Percentiles rank a stretch among this genome's conserved stretches.
Evolutionary conservation across 2,329 filamentous ascomycete genomes (phyloP).

Genomic region (Hypoxylon sp.): DNA sequence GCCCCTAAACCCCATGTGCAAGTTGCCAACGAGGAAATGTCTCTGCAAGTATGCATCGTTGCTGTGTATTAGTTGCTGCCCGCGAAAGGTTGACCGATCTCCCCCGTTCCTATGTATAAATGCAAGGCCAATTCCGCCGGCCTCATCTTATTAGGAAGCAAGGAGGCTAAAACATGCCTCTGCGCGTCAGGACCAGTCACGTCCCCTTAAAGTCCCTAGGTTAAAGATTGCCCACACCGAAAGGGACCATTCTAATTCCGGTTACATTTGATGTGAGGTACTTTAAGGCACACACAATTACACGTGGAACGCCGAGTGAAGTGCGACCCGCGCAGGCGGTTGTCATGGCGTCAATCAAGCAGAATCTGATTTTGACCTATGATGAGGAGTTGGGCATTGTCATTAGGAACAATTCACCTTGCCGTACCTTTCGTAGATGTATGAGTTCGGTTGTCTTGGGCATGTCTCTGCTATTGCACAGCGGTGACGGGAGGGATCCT

Average conservation of each 20-base stretch:
- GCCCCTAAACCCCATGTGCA: too few species aligned
- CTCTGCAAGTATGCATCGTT: too few species aligned
- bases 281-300: neutral
- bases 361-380: neutral
- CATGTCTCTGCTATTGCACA: slow-evolving; percentile 35
- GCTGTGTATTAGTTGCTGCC: slow-evolving; percentile 7
- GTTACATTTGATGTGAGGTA: slow-evolving; percentile 11
- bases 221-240: slow-evolving; percentile 21
- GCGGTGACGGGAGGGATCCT: slow-evolving; percentile 33
- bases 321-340: slow-evolving; percentile 7
- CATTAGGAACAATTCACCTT: slow-evolving; percentile 17
- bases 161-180: slow-evolving; percentile 24
- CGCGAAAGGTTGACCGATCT: slow-evolving; percentile 5
- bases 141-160: slow-evolving; percentile 10
- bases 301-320: slow-evolving; percentile 8
- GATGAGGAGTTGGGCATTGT: slow-evolving; percentile 8
- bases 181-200: slow-evolving; percentile 15
- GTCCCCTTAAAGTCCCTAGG: slow-evolving; percentile 14
- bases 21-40: slow-evolving; percentile 12
- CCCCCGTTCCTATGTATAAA: too few species aligned
- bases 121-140: slow-evolving; percentile 11
- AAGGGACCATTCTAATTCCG: slow-evolving; percentile 6
- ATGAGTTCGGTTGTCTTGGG: slow-evolving; percentile 35
- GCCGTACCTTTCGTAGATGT: slow-evolving; percentile 19
- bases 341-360: slow-evolving; percentile 3